Evolutionary conservation across 495 filamentous ascomycete species (phyloP), one percentile per base, ranked within the genome.

Genomic region (Bacidia rubella): DNA sequence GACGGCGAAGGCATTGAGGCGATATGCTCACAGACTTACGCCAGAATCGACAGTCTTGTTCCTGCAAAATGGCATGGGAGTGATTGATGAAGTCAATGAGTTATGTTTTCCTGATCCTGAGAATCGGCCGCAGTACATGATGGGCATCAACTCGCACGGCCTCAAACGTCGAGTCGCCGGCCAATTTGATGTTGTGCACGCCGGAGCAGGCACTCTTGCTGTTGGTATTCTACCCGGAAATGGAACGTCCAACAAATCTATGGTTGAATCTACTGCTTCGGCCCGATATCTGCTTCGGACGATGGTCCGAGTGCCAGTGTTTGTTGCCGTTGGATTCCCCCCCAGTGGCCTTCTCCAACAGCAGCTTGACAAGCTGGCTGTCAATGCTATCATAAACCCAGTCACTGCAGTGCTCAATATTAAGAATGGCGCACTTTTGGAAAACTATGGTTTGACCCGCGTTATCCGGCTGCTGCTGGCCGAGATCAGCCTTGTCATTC

Each of bases 341-440:
- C 68, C 73, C 3, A 65, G 70, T 7, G 63, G 62, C 25, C 45
- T 76, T 21, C 35, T 73, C 2, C 68, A 72, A 55, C 68, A 79
- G 27, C 82, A 94, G 63, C 71, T 95, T 9, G 82, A 90, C 50
- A 83, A 94, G 61, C 71, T 96, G 1, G 85, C 81, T 11, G 72
- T 90, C 54, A 92, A 93, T 62, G 71, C 78, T 38, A 68, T 90
- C 47, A 80, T 97, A 50, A 87, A 92, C 61, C 87, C 90, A 0
- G 65, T 96, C 3, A 90, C 88, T 0, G 83, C 77, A 2, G 62
- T 93, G 2, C 70, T 86, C 50, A 70, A 82, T 51, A 83, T 80
- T 61, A 70, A 73, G 39, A 95, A 96, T 57, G 86, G 90, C 23
- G 71, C 76, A 35, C 61, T 95, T 0, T 73, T 94, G 3, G 73